Base-by-base conservation (phyloP, 2,329 filamentous ascomycete species). In the Byssoonygena ceratinophila region DNA sequence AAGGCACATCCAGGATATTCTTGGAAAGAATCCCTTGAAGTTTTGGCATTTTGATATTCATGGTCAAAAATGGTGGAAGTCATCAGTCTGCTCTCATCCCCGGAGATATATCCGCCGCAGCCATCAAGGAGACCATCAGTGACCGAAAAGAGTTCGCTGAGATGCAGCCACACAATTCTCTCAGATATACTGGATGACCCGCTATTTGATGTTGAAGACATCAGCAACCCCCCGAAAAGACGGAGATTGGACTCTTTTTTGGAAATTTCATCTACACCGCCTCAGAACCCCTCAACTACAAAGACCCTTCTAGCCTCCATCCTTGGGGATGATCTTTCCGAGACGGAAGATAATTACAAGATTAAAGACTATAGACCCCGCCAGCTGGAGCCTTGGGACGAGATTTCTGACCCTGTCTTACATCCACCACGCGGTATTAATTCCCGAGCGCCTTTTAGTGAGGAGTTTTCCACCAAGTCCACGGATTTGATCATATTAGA, bases 351-450 rank as follows among this genome's bases (percentile, higher is more conserved):
- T 46, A 51, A 14, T n/a, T 31, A 22, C 20, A 22, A n/a, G 7
- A 2, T 29, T 14, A 12, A 29, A 29, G 18, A 44, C 20, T 22
- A 7, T 18, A n/a, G 11, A 44, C 18, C 16, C 16, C 34, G 18
- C n/a, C 27, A 14, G 6, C 36, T 20, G 12, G 37, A 36, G 27
- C 37, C 14, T 2, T 46, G 52, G 14, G 58, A 55, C 6, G 54
- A 63, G 27, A 62, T 66, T 3, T 68, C 64, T 1, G 72, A 73
- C 57, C 67, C 70, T 1, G 71, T 74, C 55, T 59, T 66, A 3
- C 71, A 71, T 51, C 72, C 69, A 0, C 74, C 71, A 4, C 70
- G 71, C 16, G 65, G 65, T 0, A 65, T 62, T 3, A 61, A 66
- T 45, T 61, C 57, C 29, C 46, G 52, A 14, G 51, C 44, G 5